Base-by-base conservation (phyloP, 306 rosid species). In the Urtica urens region DNA sequence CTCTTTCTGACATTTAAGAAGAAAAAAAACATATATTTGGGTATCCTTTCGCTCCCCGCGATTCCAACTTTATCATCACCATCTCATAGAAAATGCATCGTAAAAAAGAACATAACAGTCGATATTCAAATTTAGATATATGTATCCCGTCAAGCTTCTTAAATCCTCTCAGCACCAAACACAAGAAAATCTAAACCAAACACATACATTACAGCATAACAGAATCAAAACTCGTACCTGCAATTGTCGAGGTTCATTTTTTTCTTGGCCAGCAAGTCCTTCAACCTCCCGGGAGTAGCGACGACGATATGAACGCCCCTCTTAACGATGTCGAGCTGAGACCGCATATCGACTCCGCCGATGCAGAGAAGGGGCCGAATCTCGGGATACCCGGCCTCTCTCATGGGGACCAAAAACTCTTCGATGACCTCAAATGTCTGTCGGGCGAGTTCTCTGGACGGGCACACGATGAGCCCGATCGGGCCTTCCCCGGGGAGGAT, bases 271-370 rank as follows among this genome's bases (percentile, higher is more conserved):
- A 88, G 59, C 96, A 83, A 73, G 72, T 88, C 96, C 73, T 88
- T 88, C 69, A 88, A 72, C 63, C 93, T 83, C 59, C 96, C 95
- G 17, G 93, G 93, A 15, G 96, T 88, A 53, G 93, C 96, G 61
- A 83, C 96, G 70, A 88, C 95, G 14, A 88, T 76, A 77, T 88
- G 96, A 63, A 88, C 95, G 63, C 93, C 95, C 66, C 66, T 83
- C 72, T 81, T 81, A 65, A 88, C 93, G 63, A 83, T 50, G 26
- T 88, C 95, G 18, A 88, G 69, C 60, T 83, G 96, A 0, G 86
- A 67, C 30, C 81, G 73, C 95, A 83, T 88, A 64, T 83, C 96
- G 21, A 88, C 86, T 43, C 96, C 96, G 56, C 96, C 96, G 35
- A 88, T 88, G 49, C 97, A 88, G 7, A 88, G 87, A 72, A 88